Base-by-base conservation (phyloP, 2,329 filamentous ascomycete species). In the Fusarium sp. region DNA sequence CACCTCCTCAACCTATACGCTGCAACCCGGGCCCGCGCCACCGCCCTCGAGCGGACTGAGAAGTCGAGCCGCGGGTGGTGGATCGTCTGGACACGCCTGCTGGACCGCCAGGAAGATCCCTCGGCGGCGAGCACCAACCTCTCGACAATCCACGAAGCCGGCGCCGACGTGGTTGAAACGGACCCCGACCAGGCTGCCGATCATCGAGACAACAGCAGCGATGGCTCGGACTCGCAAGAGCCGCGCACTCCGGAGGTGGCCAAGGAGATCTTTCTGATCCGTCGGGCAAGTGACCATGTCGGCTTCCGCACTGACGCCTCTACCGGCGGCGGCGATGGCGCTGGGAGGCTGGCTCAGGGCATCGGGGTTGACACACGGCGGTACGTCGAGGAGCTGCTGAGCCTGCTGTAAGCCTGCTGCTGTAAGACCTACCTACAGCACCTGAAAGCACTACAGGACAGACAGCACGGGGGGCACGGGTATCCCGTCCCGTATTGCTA, bases 301-400 rank as follows among this genome's bases (percentile, higher is more conserved):
- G 80, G 83, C 50, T 81, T 83, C 47, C 81, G 84, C 20, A 79
- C 77, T n/a, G 81, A 86, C 76, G 67, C 83, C 70, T 78, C 83
- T 16, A 73, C 64, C 22, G 71, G 71, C 20, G 84, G 89, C 86
- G 77, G 87, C 52, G 89, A 88, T 27, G 89, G 89, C 4, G 89
- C 91, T 2, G 88, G 87, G 22, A 88, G 88, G 64, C 81, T 94
- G 73, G 90, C 89, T 0, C 91, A 93, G 77, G 93, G 93, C 0
- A 94, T 95, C 72, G 93, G 93, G 0, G 87, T 95, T 37, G 93
- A 95, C 84, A 94, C 93, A 34, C 88, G 91, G 80, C 89, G 88
- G 79, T 95, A 95, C 81, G 90, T 95, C 5, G 93, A 95, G 80
- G 91, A 90, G 1, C 80, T 95, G 65, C 83, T 95, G 80, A 93